These are phyloP conservation scores for Mycena vulgaris DNA, from an alignment of 768 basidiomycete genomes.

Conservation along the genomic window DNA sequence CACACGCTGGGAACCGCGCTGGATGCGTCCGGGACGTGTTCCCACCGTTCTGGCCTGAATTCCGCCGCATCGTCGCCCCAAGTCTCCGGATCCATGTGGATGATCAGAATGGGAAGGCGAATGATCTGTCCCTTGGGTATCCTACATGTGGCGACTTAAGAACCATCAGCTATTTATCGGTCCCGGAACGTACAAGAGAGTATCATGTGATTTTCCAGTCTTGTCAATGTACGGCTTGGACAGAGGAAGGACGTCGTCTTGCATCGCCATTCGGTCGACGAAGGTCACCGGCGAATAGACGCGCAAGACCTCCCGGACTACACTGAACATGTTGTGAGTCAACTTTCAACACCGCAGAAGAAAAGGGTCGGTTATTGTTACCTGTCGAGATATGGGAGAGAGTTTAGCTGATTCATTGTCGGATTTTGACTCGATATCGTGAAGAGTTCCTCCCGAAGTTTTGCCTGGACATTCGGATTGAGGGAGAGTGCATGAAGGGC, in stretches of 20 bases:
- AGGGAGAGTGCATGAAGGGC: slow-evolving; percentile 58
- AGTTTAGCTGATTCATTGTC: slow-evolving; percentile 59
- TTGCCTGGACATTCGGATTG: slow-evolving; percentile 56
- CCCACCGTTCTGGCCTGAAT: slow-evolving; percentile 82
- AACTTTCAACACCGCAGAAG: not conserved
- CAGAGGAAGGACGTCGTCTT: slow-evolving; percentile 70
- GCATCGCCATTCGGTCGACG: slow-evolving; percentile 61
- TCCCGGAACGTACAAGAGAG: slow-evolving; percentile 44
- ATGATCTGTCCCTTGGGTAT: slow-evolving; percentile 61
- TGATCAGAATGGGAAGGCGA: slow-evolving; percentile 63
- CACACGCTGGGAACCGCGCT: slow-evolving; percentile 70
- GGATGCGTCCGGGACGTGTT: slow-evolving; percentile 60
- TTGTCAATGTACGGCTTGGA: slow-evolving; percentile 55
- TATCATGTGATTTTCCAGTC: slow-evolving; percentile 57
- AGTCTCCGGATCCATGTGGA: slow-evolving; percentile 66
- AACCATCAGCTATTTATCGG: no score
- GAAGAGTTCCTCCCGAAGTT: slow-evolving; percentile 61
- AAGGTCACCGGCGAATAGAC: slow-evolving; percentile 66
- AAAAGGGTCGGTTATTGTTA: not conserved
- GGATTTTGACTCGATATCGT: slow-evolving; percentile 52
- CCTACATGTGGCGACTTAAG: slow-evolving; percentile 40
- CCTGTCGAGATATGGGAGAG: slow-evolving; percentile 56
- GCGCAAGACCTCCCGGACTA: slow-evolving; percentile 73
- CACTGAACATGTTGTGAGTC: slow-evolving; percentile 28
- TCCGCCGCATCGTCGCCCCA: slow-evolving; percentile 77